phyloP scores from a whole-genome alignment of 2,329 filamentous ascomycete genomes.

The Thielaviopsis populi region DNA sequence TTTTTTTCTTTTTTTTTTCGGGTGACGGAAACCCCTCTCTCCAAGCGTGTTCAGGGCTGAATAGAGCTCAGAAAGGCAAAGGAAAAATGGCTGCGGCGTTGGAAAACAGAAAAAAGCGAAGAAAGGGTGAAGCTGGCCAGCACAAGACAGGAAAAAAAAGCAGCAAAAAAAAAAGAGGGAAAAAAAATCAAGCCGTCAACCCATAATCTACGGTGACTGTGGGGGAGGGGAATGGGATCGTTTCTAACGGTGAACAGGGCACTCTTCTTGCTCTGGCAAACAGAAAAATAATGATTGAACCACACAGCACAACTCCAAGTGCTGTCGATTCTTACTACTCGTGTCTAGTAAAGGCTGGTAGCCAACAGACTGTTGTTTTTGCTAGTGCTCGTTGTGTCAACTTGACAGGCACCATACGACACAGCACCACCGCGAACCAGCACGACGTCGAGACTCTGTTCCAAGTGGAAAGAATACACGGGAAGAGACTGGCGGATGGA shows the following conservation, averaged over 20 bases:
- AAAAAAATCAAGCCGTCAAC: not conserved
- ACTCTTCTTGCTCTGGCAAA: not conserved
- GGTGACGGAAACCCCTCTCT: not conserved
- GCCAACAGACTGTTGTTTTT: not conserved
- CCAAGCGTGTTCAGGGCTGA: not conserved
- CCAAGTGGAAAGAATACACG: not conserved
- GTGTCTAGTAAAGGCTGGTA: not conserved
- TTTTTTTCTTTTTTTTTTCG: not conserved
- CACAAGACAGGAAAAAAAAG: not conserved
- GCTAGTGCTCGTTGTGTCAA: not conserved
- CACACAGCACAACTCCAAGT: not conserved
- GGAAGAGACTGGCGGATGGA: not conserved
- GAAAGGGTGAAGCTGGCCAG: not conserved
- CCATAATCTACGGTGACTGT: not conserved
- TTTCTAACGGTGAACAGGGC: conserved; percentile 2
- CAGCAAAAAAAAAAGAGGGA: not conserved
- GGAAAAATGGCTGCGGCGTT: not conserved
- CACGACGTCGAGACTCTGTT: not conserved
- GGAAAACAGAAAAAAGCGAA: not conserved
- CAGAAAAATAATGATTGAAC: not conserved
- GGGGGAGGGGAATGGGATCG: not conserved
- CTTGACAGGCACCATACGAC: not conserved
- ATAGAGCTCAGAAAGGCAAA: not conserved
- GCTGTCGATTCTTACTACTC: not conserved
- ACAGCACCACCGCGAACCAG: no score